These are phyloP conservation scores for Acer negundo DNA, from an alignment of 345 rosid species.

Conservation along the genomic window DNA sequence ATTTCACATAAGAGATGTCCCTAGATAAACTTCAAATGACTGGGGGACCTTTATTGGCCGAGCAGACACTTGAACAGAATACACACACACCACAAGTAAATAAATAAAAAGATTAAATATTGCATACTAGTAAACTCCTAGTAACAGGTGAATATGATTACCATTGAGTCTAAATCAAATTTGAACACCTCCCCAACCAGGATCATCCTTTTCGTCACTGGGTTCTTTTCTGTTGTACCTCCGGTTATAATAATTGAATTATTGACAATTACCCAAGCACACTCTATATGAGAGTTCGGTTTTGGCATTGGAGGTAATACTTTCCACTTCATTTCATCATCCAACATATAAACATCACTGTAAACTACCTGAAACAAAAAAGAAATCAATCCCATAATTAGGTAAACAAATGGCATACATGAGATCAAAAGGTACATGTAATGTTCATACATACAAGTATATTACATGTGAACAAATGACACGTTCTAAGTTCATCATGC, in stretches of 20 bases:
- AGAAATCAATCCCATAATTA: slow-evolving; percentile 2
- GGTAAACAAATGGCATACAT: neutral
- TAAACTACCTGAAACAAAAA: slow-evolving; percentile 57
- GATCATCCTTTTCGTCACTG: slow-evolving; percentile 70
- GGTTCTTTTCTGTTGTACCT: slow-evolving; percentile 87
- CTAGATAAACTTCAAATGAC: neutral
- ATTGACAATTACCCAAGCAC: slow-evolving; percentile 73
- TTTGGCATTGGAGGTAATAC: slow-evolving; percentile 73
- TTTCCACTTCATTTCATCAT: slow-evolving; percentile 73
- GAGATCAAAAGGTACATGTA: neutral
- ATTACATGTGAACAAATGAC: neutral
- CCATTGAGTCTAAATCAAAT: slow-evolving; percentile 64
- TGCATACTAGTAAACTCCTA: neutral
- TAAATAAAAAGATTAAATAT: neutral
- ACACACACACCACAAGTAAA: neutral
- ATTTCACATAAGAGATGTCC: neutral
- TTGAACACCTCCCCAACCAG: slow-evolving; percentile 81
- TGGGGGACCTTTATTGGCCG: neutral
- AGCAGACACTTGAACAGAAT: neutral
- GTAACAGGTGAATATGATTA: slow-evolving; percentile 18
- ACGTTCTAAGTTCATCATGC: neutral
- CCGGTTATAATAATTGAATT: slow-evolving; percentile 73
- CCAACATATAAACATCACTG: slow-evolving; percentile 81
- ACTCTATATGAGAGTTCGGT: slow-evolving; percentile 82
- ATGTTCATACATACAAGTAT: neutral